phyloP scores from a whole-genome alignment of 768 basidiomycete species.

The Piloderma croceum region DNA sequence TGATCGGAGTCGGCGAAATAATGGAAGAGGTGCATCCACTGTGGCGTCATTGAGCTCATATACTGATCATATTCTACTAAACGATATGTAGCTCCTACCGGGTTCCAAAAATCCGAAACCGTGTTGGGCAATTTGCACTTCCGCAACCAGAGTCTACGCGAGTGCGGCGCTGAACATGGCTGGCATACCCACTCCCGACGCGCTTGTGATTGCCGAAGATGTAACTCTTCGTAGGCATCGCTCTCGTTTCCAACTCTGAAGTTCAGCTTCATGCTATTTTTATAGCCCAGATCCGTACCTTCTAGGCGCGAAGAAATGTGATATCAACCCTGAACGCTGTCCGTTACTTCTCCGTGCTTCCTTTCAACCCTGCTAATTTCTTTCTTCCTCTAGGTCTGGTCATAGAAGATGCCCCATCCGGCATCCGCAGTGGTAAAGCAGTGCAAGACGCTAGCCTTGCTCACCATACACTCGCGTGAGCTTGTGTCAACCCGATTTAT shows the following conservation, averaged over 20 bases:
- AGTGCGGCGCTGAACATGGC: conserved; percentile 61
- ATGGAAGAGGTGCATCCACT: conserved; percentile 50
- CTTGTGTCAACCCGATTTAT: conserved; percentile 60
- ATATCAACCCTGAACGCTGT: conserved; percentile 61
- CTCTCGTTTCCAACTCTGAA: conserved; percentile 1
- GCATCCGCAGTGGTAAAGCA: conserved; percentile 72
- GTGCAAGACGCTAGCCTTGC: conserved; percentile 76
- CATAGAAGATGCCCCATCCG: conserved; percentile 88
- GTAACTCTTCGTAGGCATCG: conserved; percentile 81
- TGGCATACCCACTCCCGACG: conserved; percentile 62
- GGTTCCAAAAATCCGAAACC: conserved; percentile 43
- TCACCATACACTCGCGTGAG: conserved; percentile 73
- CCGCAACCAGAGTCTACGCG: conserved; percentile 76
- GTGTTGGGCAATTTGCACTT: conserved; percentile 84
- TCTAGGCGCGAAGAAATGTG: conserved; percentile 69
- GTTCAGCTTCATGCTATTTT: no score
- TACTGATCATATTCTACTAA: not conserved
- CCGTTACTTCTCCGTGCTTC: conserved; percentile 14
- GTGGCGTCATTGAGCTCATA: not conserved
- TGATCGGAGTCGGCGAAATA: conserved; percentile 63
- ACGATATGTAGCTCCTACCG: conserved; percentile 24
- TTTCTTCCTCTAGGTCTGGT: conserved; percentile 76
- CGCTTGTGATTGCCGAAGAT: conserved; percentile 77
- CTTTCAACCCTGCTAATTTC: no score
- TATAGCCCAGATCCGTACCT: conserved; percentile 92